Conservation (phyloP, 75 land plant genomes). For the Cupressus sempervirens region DNA sequence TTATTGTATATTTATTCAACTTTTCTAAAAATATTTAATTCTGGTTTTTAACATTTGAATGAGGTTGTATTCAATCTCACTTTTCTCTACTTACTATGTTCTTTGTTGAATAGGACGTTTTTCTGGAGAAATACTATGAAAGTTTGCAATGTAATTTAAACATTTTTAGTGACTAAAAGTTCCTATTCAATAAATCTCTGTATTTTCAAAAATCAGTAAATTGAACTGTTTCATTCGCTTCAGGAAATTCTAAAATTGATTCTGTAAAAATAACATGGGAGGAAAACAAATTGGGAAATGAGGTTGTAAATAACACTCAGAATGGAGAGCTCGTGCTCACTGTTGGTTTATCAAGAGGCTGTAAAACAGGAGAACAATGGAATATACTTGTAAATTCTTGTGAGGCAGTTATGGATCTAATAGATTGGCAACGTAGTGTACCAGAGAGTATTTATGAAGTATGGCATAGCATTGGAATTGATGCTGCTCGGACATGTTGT, state of each 20-base stretch:
- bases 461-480: conserved; percentile 47
- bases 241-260: conserved; percentile 7
- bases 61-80: background rate
- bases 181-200: background rate
- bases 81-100: background rate
- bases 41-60: background rate
- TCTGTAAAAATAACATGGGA: conserved; percentile 6
- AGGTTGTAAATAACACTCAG: background rate
- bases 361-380: conserved; percentile 31
- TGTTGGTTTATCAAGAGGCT: conserved; percentile 31
- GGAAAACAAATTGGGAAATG: background rate
- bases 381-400: conserved; percentile 29
- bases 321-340: conserved; percentile 43
- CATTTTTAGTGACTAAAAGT: background rate
- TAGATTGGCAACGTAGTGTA: conserved; percentile 82
- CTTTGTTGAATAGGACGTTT: background rate
- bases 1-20: background rate
- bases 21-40: background rate
- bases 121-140: background rate
- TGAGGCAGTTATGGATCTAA: conserved; percentile 34
- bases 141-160: background rate
- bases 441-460: conserved; percentile 52
- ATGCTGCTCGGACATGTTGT: conserved; percentile 50
- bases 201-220: background rate
- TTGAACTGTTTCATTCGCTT: background rate